Percentiles rank a stretch among this genome's conserved stretches.
These are phyloP conservation scores for Hura crepitans DNA, from an alignment of 441 rosid genomes.

Conservation along the genomic window DNA sequence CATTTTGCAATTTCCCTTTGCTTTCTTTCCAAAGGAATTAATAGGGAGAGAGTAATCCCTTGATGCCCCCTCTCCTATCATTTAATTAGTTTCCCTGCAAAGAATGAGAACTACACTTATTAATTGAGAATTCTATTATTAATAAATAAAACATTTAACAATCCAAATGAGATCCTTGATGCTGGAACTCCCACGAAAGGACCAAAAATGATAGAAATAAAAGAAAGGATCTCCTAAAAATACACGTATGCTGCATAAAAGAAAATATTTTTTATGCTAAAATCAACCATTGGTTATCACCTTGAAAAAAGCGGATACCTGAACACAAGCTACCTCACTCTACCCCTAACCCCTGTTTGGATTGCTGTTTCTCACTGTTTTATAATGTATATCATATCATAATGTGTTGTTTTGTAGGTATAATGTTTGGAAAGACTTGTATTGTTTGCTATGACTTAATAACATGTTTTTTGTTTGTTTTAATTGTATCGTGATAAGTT, in stretches of 20 bases:
- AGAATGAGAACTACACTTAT: not conserved
- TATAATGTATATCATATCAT: too few species aligned
- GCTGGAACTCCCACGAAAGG: not conserved
- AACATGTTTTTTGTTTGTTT: too few species aligned
- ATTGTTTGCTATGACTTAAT: too few species aligned
- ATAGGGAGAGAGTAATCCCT: slow-evolving; percentile 35
- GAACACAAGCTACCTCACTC: not conserved
- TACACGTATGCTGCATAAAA: not conserved
- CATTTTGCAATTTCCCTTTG: slow-evolving; percentile 29
- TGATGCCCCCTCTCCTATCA: slow-evolving; percentile 36
- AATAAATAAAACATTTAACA: not conserved
- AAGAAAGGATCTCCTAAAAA: not conserved
- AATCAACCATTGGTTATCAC: not conserved
- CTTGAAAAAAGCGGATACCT: not conserved
- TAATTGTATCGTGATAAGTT: too few species aligned
- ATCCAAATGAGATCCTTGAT: not conserved
- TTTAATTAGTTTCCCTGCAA: slow-evolving; percentile 22
- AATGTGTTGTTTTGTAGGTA: too few species aligned
- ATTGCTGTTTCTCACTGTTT: too few species aligned
- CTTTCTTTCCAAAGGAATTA: slow-evolving; percentile 37
- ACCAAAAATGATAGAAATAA: not conserved
- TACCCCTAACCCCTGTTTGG: too few species aligned
- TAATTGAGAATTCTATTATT: not conserved
- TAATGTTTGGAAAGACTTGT: too few species aligned
- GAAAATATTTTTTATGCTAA: too few species aligned